A percentile compares a stretch with the other conserved stretches of the same genome.
These are phyloP conservation scores for Penicillium oxalicum DNA, from an alignment of 2,329 filamentous ascomycete genomes.

Conservation along the genomic window DNA sequence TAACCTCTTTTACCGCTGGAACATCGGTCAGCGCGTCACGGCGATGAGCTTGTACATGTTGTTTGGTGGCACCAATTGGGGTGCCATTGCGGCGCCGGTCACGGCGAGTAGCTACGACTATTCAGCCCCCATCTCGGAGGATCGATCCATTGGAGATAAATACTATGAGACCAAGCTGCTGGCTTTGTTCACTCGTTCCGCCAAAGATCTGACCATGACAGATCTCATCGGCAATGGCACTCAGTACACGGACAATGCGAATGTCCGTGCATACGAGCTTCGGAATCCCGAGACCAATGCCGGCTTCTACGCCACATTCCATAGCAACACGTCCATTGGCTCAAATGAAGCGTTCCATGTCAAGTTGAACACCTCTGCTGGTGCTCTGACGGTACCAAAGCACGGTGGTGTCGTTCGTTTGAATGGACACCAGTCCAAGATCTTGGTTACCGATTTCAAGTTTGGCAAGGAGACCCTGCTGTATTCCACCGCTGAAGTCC, in stretches of 20 bases:
- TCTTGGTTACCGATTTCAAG: conserved; percentile 55
- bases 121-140: conserved; percentile 56
- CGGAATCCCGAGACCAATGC: conserved; percentile 53
- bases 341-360: conserved; percentile 51
- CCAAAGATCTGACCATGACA: conserved; percentile 52
- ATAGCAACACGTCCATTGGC: conserved; percentile 48
- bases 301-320: conserved; percentile 56
- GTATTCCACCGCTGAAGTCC: conserved; percentile 52
- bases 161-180: conserved; percentile 60
- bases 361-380: conserved; percentile 51
- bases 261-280: conserved; percentile 51
- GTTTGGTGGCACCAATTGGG: conserved; percentile 61
- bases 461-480: conserved; percentile 49
- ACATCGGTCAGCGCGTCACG: conserved; percentile 55
- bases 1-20: conserved; percentile 59
- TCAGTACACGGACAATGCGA: conserved; percentile 47
- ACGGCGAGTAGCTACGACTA: conserved; percentile 60
- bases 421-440: conserved; percentile 58
- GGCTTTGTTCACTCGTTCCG: conserved; percentile 54
- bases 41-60: conserved; percentile 60
- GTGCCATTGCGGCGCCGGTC: conserved; percentile 52
- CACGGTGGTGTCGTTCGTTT: conserved; percentile 46
- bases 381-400: conserved; percentile 50
- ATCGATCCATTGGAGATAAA: conserved; percentile 53
- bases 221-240: conserved; percentile 47